Evolutionary conservation across 1,284 basidiomycete species (phyloP).

Genomic region (Tylopilus sp.): DNA sequence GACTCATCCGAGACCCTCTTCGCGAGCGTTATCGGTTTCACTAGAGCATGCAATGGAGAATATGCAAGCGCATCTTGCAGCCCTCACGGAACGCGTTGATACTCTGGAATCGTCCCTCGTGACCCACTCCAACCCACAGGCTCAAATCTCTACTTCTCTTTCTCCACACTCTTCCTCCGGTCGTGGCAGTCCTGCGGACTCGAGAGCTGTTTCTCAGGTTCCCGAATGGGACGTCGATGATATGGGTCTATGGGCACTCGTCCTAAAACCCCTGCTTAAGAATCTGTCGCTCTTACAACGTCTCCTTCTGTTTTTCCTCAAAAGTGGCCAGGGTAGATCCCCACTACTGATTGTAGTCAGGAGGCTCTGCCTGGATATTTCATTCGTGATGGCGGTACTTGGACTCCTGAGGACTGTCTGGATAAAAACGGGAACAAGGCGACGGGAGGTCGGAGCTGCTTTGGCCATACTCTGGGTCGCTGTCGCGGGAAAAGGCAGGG

Average conservation of each 20-base stretch:
- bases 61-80: slow-evolving; percentile 85
- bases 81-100: slow-evolving; percentile 85
- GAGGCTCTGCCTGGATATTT: slow-evolving; percentile 68
- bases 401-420: slow-evolving; percentile 54
- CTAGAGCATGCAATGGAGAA: slow-evolving; percentile 77
- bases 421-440: slow-evolving; percentile 62
- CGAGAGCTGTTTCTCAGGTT: slow-evolving; percentile 24
- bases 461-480: slow-evolving; percentile 65
- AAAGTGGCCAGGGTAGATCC: slow-evolving; percentile 50
- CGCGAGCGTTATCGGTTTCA: slow-evolving; percentile 34
- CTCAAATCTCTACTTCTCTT: slow-evolving; percentile 37
- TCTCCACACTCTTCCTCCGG: slow-evolving; percentile 37
- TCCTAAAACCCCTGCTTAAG: slow-evolving; percentile 59
- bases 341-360: slow-evolving; percentile 64
- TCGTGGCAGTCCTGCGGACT: slow-evolving; percentile 41
- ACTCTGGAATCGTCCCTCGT: slow-evolving; percentile 57
- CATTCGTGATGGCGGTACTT: slow-evolving; percentile 62
- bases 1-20: slow-evolving; percentile 39
- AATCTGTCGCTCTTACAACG: slow-evolving; percentile 46
- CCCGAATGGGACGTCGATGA: slow-evolving; percentile 65
- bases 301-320: slow-evolving; percentile 53
- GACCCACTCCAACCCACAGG: slow-evolving; percentile 34
- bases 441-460: slow-evolving; percentile 62
- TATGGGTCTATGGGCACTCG: slow-evolving; percentile 74
- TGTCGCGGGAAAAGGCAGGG: slow-evolving; percentile 57